Percentiles rank a stretch among this genome's conserved stretches.
Evolutionary conservation across 140 eudicot genomes (phyloP).

Genomic region (Senecio squalidus): DNA sequence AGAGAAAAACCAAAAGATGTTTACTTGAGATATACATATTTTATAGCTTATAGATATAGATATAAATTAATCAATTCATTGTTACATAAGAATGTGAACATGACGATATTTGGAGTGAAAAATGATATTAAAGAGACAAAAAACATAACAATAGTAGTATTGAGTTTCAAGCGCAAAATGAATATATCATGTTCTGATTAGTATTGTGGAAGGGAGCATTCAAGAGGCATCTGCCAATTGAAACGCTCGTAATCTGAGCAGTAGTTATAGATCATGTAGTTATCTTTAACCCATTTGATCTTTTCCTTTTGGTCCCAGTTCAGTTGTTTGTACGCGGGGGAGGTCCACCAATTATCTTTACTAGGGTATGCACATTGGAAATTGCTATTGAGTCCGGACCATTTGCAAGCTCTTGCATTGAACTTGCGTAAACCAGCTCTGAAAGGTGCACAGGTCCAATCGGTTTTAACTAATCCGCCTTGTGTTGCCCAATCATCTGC

Average conservation of each 20-base stretch:
- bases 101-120: no score
- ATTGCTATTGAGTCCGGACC: slow-evolving; percentile 37
- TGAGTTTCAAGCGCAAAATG: neutral
- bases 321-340: slow-evolving; percentile 26
- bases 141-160: no score
- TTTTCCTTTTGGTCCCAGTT: slow-evolving; percentile 29
- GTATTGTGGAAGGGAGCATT: slow-evolving; percentile 51
- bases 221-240: slow-evolving; percentile 48
- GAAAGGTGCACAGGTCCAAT: slow-evolving; percentile 62
- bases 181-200: slow-evolving; percentile 5
- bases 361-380: slow-evolving; percentile 29
- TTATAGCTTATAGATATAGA: no score
- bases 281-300: slow-evolving; percentile 45
- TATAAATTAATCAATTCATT: no score
- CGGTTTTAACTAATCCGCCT: slow-evolving; percentile 55
- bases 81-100: no score
- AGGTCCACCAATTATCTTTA: slow-evolving; percentile 46
- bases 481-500: slow-evolving; percentile 75
- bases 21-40: no score
- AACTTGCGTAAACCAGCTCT: slow-evolving; percentile 36
- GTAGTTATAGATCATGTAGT: slow-evolving; percentile 49
- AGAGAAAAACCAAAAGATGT: no score
- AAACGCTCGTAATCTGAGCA: slow-evolving; percentile 47
- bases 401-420: slow-evolving; percentile 43
- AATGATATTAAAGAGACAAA: no score